Percentiles rank a stretch among this genome's conserved stretches.
Conservation (phyloP, 345 rosid species). For the Geranium rotundifolium region DNA sequence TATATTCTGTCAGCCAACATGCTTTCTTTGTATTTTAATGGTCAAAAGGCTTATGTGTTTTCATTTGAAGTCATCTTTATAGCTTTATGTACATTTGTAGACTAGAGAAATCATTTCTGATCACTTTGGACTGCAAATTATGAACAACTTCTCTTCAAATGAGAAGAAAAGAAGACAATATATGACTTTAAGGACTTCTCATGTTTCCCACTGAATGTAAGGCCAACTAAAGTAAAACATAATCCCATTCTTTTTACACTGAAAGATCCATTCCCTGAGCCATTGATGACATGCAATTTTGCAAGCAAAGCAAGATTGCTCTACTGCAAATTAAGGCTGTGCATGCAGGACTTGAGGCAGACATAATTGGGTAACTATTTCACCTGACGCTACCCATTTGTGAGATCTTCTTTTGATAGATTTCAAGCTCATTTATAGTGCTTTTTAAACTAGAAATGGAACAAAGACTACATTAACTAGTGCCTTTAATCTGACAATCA, state of each 20-base stretch:
- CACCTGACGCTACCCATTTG: not conserved
- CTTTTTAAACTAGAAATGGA: too few species aligned
- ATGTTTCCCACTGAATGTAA: not conserved
- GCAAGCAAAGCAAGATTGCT: not conserved
- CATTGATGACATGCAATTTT: not conserved
- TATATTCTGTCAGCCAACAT: not conserved
- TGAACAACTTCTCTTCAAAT: not conserved
- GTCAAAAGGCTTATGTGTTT: conserved; percentile 10
- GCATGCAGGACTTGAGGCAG: too few species aligned
- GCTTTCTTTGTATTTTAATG: conserved; percentile 1
- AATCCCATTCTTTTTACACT: too few species aligned
- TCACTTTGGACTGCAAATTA: not conserved
- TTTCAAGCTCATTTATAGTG: not conserved
- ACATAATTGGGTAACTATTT: too few species aligned
- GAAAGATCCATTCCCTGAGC: not conserved
- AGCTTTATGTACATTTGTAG: conserved; percentile 17
- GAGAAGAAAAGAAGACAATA: not conserved
- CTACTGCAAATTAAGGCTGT: too few species aligned
- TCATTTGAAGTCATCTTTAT: conserved; percentile 7
- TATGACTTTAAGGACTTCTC: not conserved
- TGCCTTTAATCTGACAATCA: too few species aligned
- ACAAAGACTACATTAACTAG: too few species aligned
- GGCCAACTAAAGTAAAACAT: not conserved
- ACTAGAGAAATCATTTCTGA: conserved; percentile 11
- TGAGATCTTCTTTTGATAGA: not conserved